Base-by-base conservation (phyloP, 805 yeast genomes). In the Starmera quercuum region DNA sequence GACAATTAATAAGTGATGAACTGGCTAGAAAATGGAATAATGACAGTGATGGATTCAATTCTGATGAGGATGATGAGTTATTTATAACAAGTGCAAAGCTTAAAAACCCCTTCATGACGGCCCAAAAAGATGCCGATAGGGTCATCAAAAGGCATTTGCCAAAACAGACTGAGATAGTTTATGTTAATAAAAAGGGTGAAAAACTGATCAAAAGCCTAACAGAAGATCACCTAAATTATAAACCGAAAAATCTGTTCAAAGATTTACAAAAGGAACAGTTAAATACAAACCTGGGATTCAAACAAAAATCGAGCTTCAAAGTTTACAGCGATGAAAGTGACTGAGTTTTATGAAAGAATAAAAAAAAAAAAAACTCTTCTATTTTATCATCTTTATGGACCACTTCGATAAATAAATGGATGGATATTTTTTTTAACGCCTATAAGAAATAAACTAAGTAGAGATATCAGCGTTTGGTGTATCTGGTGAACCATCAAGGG, bases 11-110 rank as follows among this genome's bases (percentile, higher is more conserved):
- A 8, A 50, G 61, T 5, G 48, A 48, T 27, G 53, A 54, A 14
- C 37, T 57, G 32, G 54, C 60, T 4, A 36, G 41, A 18, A 44
- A 56, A 29, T 63, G 66, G 65, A 49, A 57, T 26, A 53, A 59
- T 21, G 36, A 48, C 10, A 37, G 30, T 9, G 42, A 35, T 10
- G 43, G 35, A 15, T 31, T 26, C 10, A n/a, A 37, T 10, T 44
- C 45, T 9, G 46, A 41, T 18, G 47, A 39, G 7, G 54, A 47
- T 23, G 33, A 31, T 9, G 44, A 34, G 7, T 38, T 39, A 7
- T 30, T 44, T 19, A 45, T 48, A 7, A 42, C 30, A 20, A 35
- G 29, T 25, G 31, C 22, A 12, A 32, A 35, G 31, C 20, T 44
- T 13, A 21, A 17, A 8, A 54, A 53, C 33, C 59, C 54, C 20